Conservation (phyloP, 345 rosid genomes). For the Raphanus raphanistrum region DNA sequence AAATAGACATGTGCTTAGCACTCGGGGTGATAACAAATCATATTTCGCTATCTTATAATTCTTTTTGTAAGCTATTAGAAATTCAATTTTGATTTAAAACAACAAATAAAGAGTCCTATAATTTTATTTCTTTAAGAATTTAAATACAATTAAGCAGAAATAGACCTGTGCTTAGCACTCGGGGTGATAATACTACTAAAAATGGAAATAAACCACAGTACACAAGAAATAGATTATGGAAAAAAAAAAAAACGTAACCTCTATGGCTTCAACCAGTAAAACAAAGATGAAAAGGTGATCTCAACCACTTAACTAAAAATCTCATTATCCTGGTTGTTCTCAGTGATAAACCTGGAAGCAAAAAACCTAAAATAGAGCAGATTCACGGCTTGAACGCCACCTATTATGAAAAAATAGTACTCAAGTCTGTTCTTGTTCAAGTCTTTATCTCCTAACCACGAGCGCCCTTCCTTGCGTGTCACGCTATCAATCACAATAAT, state of each 20-base stretch:
- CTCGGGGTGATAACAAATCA: too few species aligned
- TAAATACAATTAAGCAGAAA: too few species aligned
- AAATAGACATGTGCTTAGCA: too few species aligned
- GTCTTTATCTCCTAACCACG: constrained; percentile 65
- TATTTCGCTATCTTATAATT: too few species aligned
- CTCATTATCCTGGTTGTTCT: constrained; percentile 7
- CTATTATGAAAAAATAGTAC: constrained; percentile 51
- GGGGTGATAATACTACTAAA: too few species aligned
- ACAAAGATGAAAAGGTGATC: neutral
- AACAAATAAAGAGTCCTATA: too few species aligned
- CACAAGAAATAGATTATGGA: neutral
- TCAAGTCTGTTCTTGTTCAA: constrained; percentile 56
- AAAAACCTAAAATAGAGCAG: constrained; percentile 56
- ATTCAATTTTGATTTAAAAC: too few species aligned
- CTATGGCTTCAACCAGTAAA: neutral
- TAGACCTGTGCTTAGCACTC: too few species aligned
- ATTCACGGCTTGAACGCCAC: constrained; percentile 44
- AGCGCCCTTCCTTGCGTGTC: constrained; percentile 29
- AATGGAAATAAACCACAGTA: neutral
- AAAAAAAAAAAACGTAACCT: neutral
- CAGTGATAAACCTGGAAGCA: constrained; percentile 42
- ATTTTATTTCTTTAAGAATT: too few species aligned
- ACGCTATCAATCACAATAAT: constrained; percentile 45
- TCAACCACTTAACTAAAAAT: constrained; percentile 1
- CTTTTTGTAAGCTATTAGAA: too few species aligned